Base-by-base conservation (phyloP, 2,329 filamentous ascomycete species). In the Paecilomyces sp. region DNA sequence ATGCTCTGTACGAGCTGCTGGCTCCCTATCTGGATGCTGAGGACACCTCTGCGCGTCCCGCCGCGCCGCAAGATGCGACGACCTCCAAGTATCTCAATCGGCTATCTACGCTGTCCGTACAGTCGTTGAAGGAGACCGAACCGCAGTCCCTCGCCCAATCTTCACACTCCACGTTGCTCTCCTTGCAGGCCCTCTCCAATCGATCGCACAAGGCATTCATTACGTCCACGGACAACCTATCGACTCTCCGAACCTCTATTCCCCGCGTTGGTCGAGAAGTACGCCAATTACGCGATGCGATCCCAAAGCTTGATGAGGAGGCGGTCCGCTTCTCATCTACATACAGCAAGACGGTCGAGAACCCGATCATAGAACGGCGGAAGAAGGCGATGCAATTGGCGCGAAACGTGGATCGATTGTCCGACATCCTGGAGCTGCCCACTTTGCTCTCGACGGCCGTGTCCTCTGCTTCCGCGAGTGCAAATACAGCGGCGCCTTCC, bases 371-470 rank as follows among this genome's bases (percentile, higher is more conserved):
- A 30, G 86, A 87, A 56, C 80, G 88, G 28, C 85, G 94, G 65
- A 90, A 90, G 68, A 88, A 89, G 70, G 89, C 91, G 0, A 84
- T 97, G 69, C 82, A 96, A 24, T 81, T 97, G 15, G 85, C 91
- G 18, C 85, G 90, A 55, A 97, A 97, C 72, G 88, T 93, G 30
- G 93, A 97, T 72, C 86, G 93, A 58, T 82, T 97, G 2, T 89
- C 92, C 31, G 92, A 97, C 72, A 88, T 97, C 33, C 85, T 99
- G 61, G 93, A 97, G 68, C 83, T 99, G 31, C 94, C 94, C 0
- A 87, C 89, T 0, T 79, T 97, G 34, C 83, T 99, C 13, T 89
- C 90, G 12, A 92, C 92, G 1, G 88, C 92, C 15, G 77, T 82
- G 53, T 77, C 77, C 47, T 78, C 78, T 8, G 75, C 72, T 24